Evolutionary conservation across 805 yeast species (phyloP).

Genomic region (Lachancea cidri): DNA sequence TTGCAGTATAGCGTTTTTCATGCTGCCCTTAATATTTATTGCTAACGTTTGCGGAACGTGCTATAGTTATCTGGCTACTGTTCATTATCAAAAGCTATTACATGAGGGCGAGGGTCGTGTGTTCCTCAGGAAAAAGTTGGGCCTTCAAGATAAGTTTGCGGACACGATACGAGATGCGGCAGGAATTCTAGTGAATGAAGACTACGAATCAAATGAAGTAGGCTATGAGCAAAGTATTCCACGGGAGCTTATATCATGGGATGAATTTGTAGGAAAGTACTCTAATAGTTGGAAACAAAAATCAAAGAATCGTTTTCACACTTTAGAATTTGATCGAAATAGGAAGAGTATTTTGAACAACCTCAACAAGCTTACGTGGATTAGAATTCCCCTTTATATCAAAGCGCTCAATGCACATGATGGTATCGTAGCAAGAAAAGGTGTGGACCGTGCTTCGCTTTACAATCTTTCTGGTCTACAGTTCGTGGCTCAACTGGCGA

Average conservation of each 20-base stretch:
- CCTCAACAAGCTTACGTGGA: slow-evolving; percentile 66
- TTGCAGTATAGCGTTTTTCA: slow-evolving; percentile 3
- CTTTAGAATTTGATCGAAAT: slow-evolving; percentile 35
- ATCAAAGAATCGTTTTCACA: slow-evolving; percentile 12
- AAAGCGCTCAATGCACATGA: slow-evolving; percentile 80
- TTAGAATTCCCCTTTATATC: slow-evolving; percentile 67
- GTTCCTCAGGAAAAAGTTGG: slow-evolving; percentile 18
- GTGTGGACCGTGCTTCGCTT: slow-evolving; percentile 36
- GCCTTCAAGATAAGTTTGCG: slow-evolving; percentile 22
- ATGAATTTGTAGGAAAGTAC: slow-evolving; percentile 25
- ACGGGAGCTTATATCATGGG: slow-evolving; percentile 15
- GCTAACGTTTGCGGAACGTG: slow-evolving; percentile 27
- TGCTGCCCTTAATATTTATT: slow-evolving; percentile 26
- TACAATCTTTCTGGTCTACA: slow-evolving; percentile 27
- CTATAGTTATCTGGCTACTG: slow-evolving; percentile 27
- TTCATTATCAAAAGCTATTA: slow-evolving; percentile 22
- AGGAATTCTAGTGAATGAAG: slow-evolving; percentile 20
- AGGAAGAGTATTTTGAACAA: slow-evolving; percentile 42
- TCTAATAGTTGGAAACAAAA: slow-evolving; percentile 18
- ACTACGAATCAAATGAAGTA: slow-evolving; percentile 10
- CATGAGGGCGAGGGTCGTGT: slow-evolving; percentile 19
- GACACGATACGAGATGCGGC: slow-evolving; percentile 21
- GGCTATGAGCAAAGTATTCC: slow-evolving; percentile 10
- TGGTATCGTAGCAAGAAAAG: slow-evolving; percentile 75
- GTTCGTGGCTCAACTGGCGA: slow-evolving; percentile 24